phyloP scores from a whole-genome alignment of 2,329 filamentous ascomycete species.

The Xylaria digitata region DNA sequence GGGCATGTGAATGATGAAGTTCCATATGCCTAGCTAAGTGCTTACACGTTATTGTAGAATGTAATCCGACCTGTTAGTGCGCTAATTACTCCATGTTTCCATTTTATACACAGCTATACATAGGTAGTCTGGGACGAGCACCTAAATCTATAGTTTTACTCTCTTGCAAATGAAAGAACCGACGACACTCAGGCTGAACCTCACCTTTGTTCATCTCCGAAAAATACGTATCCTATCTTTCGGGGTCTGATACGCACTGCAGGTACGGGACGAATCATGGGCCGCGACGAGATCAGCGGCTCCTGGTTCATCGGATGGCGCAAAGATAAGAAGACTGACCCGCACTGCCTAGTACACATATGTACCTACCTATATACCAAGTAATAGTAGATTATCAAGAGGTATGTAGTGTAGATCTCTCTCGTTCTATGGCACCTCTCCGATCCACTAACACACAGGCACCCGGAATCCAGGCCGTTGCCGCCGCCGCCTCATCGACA shows the following conservation, averaged over 20 bases:
- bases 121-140: too few species aligned
- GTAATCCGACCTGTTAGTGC: too few species aligned
- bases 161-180: slow-evolving; percentile 9
- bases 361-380: too few species aligned
- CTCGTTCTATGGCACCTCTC: slow-evolving; percentile 19
- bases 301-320: slow-evolving; percentile 36
- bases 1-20: slow-evolving; percentile 18
- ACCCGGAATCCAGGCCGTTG: slow-evolving; percentile 31
- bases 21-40: background rate
- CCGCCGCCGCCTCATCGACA: slow-evolving; percentile 30
- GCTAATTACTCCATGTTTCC: background rate
- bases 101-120: background rate
- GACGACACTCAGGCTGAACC: slow-evolving; percentile 27
- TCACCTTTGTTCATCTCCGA: slow-evolving; percentile 30
- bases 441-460: slow-evolving; percentile 17
- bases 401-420: background rate
- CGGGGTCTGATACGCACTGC: slow-evolving; percentile 35
- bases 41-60: too few species aligned
- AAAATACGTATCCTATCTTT: slow-evolving; percentile 25
- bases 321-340: slow-evolving; percentile 37
- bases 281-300: slow-evolving; percentile 34
- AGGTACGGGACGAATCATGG: slow-evolving; percentile 38
- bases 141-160: too few species aligned
- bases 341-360: background rate
- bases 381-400: too few species aligned